Conservation (phyloP, 169 alveolate species). For the Theileria orientalis region DNA sequence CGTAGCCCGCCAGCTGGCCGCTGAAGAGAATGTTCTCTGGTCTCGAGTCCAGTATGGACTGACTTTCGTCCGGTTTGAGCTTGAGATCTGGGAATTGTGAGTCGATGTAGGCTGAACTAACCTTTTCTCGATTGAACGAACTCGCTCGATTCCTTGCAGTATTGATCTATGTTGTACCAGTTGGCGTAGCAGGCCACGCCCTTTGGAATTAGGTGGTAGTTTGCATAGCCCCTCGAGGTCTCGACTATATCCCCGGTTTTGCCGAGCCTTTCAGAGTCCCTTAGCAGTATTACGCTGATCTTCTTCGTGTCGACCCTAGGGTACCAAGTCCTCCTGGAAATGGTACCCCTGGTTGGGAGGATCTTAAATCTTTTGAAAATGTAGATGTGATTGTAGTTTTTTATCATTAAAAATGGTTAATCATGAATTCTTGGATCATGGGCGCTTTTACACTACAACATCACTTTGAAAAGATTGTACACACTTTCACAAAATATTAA, state of each 20-base stretch:
- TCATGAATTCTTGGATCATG: neutral
- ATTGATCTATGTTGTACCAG: conserved; percentile 52
- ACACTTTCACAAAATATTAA: neutral
- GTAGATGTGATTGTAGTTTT: neutral
- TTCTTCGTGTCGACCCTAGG: conserved; percentile 40
- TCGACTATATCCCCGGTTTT: conserved; percentile 30
- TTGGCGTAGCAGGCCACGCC: conserved; percentile 46
- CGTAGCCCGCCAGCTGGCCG: neutral
- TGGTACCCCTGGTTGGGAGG: conserved; percentile 14
- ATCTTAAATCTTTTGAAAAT: conserved; percentile 43
- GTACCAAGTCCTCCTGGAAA: conserved; percentile 22
- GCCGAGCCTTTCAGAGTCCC: conserved; percentile 32
- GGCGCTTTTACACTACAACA: neutral
- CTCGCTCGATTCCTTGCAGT: conserved; percentile 9
- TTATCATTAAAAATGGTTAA: neutral
- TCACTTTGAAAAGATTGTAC: neutral
- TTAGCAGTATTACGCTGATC: conserved; percentile 40
- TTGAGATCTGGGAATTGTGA: too few relatives aligned
- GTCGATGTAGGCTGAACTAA: too few relatives aligned
- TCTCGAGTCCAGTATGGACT: neutral
- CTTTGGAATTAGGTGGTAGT: conserved; percentile 41
- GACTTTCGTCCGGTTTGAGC: neutral
- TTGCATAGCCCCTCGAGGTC: conserved; percentile 49
- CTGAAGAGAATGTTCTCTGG: neutral
- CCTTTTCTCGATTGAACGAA: neutral